phyloP scores from a whole-genome alignment of 768 basidiomycete species.

The Obba rivulosa region DNA sequence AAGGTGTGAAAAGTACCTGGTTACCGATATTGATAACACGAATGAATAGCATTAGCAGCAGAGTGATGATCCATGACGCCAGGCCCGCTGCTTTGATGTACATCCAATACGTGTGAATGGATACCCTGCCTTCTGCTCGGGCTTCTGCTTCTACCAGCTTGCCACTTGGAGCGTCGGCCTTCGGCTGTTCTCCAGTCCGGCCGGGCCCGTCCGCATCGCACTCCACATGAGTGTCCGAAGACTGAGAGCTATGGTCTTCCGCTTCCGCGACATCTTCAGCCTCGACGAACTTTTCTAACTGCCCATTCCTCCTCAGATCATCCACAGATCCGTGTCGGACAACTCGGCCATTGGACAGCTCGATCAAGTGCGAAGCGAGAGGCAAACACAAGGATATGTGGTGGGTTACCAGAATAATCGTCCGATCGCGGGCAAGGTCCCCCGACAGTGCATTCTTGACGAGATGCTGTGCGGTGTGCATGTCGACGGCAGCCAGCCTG shows the following conservation, averaged over 20 bases:
- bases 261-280: slow-evolving; percentile 16
- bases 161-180: slow-evolving; percentile 24
- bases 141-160: slow-evolving; percentile 60
- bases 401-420: slow-evolving; percentile 81
- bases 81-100: slow-evolving; percentile 62
- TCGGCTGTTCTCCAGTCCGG: slow-evolving; percentile 2
- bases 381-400: slow-evolving; percentile 72
- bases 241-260: slow-evolving; percentile 1
- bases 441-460: slow-evolving; percentile 61
- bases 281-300: slow-evolving; percentile 42
- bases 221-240: slow-evolving; percentile 14
- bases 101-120: slow-evolving; percentile 51
- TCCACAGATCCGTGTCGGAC: slow-evolving; percentile 45
- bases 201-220: slow-evolving; percentile 31
- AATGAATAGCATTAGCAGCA: slow-evolving; percentile 48
- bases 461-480: slow-evolving; percentile 72
- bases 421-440: slow-evolving; percentile 54
- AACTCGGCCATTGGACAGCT: slow-evolving; percentile 46
- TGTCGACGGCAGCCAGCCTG: slow-evolving; percentile 67
- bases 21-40: slow-evolving; percentile 50
- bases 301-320: slow-evolving; percentile 38
- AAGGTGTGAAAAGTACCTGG: slow-evolving; percentile 36
- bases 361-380: slow-evolving; percentile 60
- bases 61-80: slow-evolving; percentile 46
- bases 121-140: slow-evolving; percentile 62